Evolutionary conservation across 2,329 filamentous ascomycete genomes (phyloP).

Genomic region (Trichoderma guizhouense): DNA sequence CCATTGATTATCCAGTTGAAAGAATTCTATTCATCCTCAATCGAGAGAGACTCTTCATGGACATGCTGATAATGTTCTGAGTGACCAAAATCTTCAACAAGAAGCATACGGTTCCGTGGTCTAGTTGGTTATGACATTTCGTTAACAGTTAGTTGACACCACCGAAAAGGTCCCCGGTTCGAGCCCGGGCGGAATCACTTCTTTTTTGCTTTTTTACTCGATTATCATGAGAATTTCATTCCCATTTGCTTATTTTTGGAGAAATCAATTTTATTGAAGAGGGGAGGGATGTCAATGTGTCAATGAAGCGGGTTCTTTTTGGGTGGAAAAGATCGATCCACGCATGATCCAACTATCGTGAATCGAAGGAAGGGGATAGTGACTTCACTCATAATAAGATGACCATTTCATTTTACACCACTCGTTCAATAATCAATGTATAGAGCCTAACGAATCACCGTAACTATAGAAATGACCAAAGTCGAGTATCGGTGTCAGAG

Average conservation of each 20-base stretch:
- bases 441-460: slow-evolving; percentile 63
- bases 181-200: slow-evolving; percentile 38
- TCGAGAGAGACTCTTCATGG: background rate
- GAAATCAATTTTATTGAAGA: background rate
- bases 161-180: slow-evolving; percentile 41
- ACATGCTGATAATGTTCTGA: background rate
- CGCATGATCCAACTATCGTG: background rate
- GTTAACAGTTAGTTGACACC: slow-evolving; percentile 29
- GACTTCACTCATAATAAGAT: background rate
- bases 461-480: slow-evolving; percentile 41
- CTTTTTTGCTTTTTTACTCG: slow-evolving; percentile 18
- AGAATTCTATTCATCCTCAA: too few species aligned
- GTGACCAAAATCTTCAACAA: background rate
- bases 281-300: background rate
- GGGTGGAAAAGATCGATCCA: too few species aligned
- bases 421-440: slow-evolving; percentile 39
- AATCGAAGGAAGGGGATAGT: background rate
- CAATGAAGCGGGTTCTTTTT: background rate
- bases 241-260: background rate
- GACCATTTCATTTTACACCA: background rate
- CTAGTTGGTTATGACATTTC: slow-evolving; percentile 41
- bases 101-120: slow-evolving; percentile 33
- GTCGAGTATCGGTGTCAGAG: slow-evolving; percentile 54
- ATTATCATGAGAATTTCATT: background rate
- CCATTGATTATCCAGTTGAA: too few species aligned